Evolutionary conservation across 768 basidiomycete species (phyloP).

Genomic region (Termitomyces titanicus): DNA sequence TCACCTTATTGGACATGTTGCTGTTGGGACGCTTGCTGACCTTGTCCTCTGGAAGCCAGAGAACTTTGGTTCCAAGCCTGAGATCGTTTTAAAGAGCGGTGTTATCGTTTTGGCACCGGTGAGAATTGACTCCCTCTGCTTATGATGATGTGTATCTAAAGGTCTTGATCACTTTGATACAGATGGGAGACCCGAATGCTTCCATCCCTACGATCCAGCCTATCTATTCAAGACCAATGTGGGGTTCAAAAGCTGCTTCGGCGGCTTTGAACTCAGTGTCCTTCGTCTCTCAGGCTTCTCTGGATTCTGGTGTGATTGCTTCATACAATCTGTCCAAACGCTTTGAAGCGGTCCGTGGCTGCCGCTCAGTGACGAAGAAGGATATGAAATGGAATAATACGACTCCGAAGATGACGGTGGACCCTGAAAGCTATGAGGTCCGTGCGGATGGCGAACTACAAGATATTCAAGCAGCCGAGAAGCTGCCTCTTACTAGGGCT

Average conservation of each 20-base stretch:
- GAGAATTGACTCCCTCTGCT: constrained; percentile 15
- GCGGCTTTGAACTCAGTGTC: constrained; percentile 82
- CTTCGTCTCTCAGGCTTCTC: constrained; percentile 79
- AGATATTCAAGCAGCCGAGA: constrained; percentile 72
- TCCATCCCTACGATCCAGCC: constrained; percentile 97
- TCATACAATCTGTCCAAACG: constrained; percentile 71
- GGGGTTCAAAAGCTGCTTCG: constrained; percentile 75
- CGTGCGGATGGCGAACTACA: constrained; percentile 72
- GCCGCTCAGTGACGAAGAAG: constrained; percentile 73
- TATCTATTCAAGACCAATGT: constrained; percentile 85
- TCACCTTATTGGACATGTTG: constrained; percentile 81
- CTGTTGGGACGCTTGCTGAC: constrained; percentile 83
- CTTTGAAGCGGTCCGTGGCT: constrained; percentile 70
- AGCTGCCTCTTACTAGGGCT: constrained; percentile 60
- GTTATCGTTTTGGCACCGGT: constrained; percentile 91
- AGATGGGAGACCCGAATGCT: constrained; percentile 97
- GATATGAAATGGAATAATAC: constrained; percentile 93
- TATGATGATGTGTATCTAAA: neutral
- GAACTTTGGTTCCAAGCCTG: constrained; percentile 88
- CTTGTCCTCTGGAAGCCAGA: constrained; percentile 95
- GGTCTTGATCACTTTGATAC: constrained; percentile 2
- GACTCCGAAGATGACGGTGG: constrained; percentile 82
- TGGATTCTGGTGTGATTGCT: constrained; percentile 54
- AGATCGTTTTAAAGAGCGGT: constrained; percentile 94
- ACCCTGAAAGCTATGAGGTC: constrained; percentile 91